Conservation (phyloP, 148 eudicot species). For the Euryodendron excelsum region DNA sequence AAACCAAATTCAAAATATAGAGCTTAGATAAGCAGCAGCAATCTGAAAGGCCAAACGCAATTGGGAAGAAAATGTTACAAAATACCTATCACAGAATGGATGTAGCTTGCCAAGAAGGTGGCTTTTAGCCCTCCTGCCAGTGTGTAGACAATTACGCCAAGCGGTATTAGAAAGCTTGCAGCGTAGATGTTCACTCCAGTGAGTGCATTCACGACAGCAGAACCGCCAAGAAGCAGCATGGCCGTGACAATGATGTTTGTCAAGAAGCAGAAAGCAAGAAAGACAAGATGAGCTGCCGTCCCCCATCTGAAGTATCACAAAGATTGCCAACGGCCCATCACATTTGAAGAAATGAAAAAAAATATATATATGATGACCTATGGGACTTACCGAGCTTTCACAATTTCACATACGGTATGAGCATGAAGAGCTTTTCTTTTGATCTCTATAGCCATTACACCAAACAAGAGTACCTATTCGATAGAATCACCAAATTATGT, state of each 20-base stretch:
- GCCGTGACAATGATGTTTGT: slow-evolving; percentile 95
- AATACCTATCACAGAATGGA: slow-evolving; percentile 87
- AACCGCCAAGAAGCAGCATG: slow-evolving; percentile 97
- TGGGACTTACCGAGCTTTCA: slow-evolving; percentile 80
- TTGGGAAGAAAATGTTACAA: not conserved
- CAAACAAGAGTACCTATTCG: slow-evolving; percentile 78
- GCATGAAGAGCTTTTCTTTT: slow-evolving; percentile 97
- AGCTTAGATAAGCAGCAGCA: slow-evolving; percentile 5
- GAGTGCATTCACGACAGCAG: slow-evolving; percentile 95
- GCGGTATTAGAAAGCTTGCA: slow-evolving; percentile 89
- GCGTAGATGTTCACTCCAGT: slow-evolving; percentile 93
- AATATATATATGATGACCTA: no score
- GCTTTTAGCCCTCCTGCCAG: slow-evolving; percentile 95
- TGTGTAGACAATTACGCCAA: slow-evolving; percentile 87
- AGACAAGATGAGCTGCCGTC: slow-evolving; percentile 77
- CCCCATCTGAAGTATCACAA: slow-evolving; percentile 72
- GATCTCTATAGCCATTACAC: slow-evolving; percentile 98
- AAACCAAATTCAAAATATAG: not conserved
- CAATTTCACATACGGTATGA: slow-evolving; percentile 95
- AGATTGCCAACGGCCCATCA: not conserved
- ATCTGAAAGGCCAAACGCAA: not conserved
- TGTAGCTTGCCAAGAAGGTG: slow-evolving; percentile 94
- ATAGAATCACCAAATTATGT: not conserved
- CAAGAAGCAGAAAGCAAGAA: slow-evolving; percentile 82
- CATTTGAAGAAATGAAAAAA: no score